phyloP scores from a whole-genome alignment of 2,329 filamentous ascomycete genomes.

The Fusarium caatingaense region DNA sequence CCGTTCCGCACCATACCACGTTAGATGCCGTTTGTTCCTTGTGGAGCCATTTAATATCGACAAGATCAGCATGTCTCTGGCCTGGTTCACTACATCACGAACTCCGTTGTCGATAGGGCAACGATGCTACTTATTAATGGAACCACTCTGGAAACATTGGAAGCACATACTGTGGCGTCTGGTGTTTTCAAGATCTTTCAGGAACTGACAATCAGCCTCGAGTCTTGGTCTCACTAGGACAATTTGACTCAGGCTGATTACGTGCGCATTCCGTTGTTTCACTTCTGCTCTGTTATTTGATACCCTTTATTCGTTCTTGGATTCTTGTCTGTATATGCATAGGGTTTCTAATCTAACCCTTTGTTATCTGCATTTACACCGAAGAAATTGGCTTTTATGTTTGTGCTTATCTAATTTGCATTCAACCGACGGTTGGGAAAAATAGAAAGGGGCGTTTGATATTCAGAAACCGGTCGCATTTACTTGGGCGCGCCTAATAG shows the following conservation, averaged over 20 bases:
- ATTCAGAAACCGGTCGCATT: conserved; percentile 21
- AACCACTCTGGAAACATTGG: background rate
- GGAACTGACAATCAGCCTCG: background rate
- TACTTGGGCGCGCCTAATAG: conserved; percentile 17
- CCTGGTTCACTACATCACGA: conserved; percentile 9
- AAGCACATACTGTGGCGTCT: conserved; percentile 4
- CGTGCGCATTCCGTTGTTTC: conserved; percentile 23
- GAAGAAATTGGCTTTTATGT: conserved; percentile 11
- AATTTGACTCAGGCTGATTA: conserved; percentile 1
- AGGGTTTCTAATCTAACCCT: conserved; percentile 8
- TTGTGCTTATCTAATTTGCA: conserved; percentile 26
- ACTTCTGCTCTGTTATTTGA: conserved; percentile 46
- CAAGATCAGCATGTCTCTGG: conserved; percentile 11
- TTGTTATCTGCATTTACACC: conserved; percentile 24
- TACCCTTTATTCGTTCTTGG: conserved; percentile 40
- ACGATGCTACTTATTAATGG: conserved; percentile 1
- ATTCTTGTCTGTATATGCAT: conserved; percentile 28
- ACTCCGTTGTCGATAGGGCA: conserved; percentile 8
- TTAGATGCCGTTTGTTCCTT: conserved; percentile 3
- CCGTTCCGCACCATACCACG: conserved; percentile 37
- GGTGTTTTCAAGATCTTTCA: background rate
- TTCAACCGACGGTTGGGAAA: conserved; percentile 24
- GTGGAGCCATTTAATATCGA: conserved; percentile 36
- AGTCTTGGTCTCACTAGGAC: background rate
- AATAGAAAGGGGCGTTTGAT: conserved; percentile 28